phyloP scores from a whole-genome alignment of 2,329 filamentous ascomycete species.

The Dactylonectria macrodidyma region DNA sequence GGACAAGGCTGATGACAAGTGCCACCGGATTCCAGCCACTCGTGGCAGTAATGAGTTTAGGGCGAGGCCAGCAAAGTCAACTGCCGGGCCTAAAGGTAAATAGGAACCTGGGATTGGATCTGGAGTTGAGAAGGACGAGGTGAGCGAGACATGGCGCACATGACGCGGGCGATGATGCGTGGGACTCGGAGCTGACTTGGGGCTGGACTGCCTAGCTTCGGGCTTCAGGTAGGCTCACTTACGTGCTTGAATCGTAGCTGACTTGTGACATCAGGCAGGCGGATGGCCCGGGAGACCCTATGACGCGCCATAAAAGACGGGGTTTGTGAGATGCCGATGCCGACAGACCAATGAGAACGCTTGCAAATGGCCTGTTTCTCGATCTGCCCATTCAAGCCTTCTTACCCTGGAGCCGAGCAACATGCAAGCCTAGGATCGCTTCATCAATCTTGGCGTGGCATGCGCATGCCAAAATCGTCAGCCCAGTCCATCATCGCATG shows the following conservation, averaged over 20 bases:
- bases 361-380: slow-evolving; percentile 33
- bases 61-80: not conserved
- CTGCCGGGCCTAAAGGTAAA: slow-evolving; percentile 13
- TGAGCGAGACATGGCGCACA: slow-evolving; percentile 45
- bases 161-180: slow-evolving; percentile 33
- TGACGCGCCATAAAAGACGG: slow-evolving; percentile 40
- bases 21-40: slow-evolving; percentile 4
- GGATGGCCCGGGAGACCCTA: slow-evolving; percentile 43
- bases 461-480: not conserved
- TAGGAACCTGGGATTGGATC: slow-evolving; percentile 14
- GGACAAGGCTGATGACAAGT: slow-evolving; percentile 10
- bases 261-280: slow-evolving; percentile 43
- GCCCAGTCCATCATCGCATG: not conserved
- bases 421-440: not conserved
- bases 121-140: slow-evolving; percentile 25
- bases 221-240: no score
- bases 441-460: not conserved
- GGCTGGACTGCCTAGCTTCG: slow-evolving; percentile 15
- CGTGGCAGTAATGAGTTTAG: slow-evolving; percentile 11
- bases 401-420: slow-evolving; percentile 21
- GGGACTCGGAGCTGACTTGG: slow-evolving; percentile 11
- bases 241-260: slow-evolving; percentile 28
- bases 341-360: slow-evolving; percentile 38
- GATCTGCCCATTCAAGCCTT: not conserved
- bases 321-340: slow-evolving; percentile 29